Evolutionary conservation across 169 alveolate species (phyloP).

Genomic region (Miamiensis avidus): DNA sequence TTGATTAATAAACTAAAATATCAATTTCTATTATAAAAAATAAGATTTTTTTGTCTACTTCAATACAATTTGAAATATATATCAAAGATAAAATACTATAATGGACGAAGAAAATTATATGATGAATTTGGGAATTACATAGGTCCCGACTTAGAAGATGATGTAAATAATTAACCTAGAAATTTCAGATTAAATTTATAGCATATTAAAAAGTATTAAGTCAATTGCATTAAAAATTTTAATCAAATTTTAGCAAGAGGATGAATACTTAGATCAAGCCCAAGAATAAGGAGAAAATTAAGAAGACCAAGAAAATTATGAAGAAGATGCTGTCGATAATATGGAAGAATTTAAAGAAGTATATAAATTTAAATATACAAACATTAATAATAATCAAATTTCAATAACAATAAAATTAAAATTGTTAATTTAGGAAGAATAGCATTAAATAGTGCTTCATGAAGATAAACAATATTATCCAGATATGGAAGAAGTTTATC

Average conservation of each 20-base stretch:
- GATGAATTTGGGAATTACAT: constrained; percentile 99
- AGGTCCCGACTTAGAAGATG: constrained; percentile 92
- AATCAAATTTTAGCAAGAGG: constrained; percentile 13
- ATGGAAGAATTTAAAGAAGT: constrained; percentile 51
- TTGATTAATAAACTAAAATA: no score
- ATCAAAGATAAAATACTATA: no score
- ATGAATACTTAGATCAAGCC: constrained; percentile 25
- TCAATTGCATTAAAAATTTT: constrained; percentile 31
- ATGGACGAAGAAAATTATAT: constrained; percentile 89
- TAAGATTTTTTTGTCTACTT: no score
- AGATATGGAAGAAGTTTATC: constrained; percentile 92
- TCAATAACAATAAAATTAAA: constrained; percentile 12
- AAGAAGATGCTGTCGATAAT: constrained; percentile 62
- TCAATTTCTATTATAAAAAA: no score
- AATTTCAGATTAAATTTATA: no score
- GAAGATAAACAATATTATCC: constrained; percentile 95
- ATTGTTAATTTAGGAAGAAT: constrained; percentile 1
- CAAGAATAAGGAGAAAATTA: constrained; percentile 53
- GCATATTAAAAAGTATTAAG: no score
- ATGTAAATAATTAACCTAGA: constrained; percentile 36
- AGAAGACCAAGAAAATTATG: constrained; percentile 80
- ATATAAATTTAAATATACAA: constrained; percentile 47
- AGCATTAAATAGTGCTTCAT: constrained; percentile 79
- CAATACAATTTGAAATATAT: no score
- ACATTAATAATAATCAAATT: neutral